phyloP scores from a whole-genome alignment of 2,329 filamentous ascomycete species.

The Pyricularia grisea region DNA sequence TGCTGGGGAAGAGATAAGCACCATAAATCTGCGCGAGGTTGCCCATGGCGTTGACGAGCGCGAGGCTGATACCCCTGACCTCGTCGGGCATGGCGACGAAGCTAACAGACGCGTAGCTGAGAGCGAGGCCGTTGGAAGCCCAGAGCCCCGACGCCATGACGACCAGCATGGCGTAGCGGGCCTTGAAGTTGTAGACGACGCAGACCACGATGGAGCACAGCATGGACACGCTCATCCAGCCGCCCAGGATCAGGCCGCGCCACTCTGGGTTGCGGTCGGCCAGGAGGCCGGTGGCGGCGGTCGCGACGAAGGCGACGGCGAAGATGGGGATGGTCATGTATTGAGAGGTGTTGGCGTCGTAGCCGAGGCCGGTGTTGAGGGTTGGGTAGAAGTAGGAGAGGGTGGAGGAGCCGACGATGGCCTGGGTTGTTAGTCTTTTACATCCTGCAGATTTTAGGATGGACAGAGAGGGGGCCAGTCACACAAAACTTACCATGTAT shows the following conservation, averaged over 20 bases:
- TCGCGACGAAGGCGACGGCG: constrained; percentile 39
- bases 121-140: constrained; percentile 39
- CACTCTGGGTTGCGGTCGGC: constrained; percentile 33
- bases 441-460: no score
- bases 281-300: constrained; percentile 33
- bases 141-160: constrained; percentile 46
- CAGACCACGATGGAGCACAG: constrained; percentile 26
- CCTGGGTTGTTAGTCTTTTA: background rate
- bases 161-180: constrained; percentile 43
- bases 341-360: constrained; percentile 32
- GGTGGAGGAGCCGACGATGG: constrained; percentile 31
- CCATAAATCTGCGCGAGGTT: constrained; percentile 48
- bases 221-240: constrained; percentile 26
- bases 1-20: constrained; percentile 19
- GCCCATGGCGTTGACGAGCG: constrained; percentile 42
- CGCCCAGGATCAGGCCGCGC: constrained; percentile 37
- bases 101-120: constrained; percentile 41
- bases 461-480: background rate
- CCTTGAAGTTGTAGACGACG: constrained; percentile 39
- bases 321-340: constrained; percentile 46
- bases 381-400: constrained; percentile 46
- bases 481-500: constrained; percentile 22
- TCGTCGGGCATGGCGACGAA: constrained; percentile 39
- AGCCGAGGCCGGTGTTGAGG: constrained; percentile 40
- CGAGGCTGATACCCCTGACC: constrained; percentile 39